Conservation (phyloP, 1,139 yeast species). For the Geotrichum candidum region DNA sequence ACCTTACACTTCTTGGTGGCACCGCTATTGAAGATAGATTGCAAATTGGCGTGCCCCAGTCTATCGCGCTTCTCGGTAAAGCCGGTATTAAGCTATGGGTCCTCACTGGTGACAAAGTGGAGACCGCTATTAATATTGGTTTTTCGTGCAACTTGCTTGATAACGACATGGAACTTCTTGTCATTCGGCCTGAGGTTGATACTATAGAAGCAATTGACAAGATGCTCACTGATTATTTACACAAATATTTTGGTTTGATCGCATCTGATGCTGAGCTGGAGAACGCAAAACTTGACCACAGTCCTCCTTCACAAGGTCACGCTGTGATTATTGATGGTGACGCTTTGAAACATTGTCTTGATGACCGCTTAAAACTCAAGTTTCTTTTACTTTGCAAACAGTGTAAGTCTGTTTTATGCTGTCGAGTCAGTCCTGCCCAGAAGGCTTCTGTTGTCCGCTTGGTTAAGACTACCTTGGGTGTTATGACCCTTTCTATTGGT, state of each 20-base stretch:
- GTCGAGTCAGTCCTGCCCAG: conserved; percentile 96
- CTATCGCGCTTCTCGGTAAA: conserved; percentile 69
- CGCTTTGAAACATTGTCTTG: conserved; percentile 66
- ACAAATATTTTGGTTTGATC: conserved; percentile 52
- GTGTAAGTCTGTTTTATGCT: conserved; percentile 88
- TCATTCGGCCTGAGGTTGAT: conserved; percentile 44
- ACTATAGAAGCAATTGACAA: conserved; percentile 44
- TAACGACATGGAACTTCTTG: conserved; percentile 76
- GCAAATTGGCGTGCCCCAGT: conserved; percentile 91
- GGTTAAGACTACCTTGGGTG: conserved; percentile 76
- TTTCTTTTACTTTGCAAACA: conserved; percentile 83
- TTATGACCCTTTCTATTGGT: conserved; percentile 89
- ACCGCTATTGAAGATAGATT: conserved; percentile 94
- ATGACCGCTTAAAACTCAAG: conserved; percentile 49
- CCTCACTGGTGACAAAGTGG: conserved; percentile 91
- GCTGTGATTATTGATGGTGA: conserved; percentile 93
- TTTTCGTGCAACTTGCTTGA: conserved; percentile 86
- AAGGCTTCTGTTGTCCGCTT: conserved; percentile 89
- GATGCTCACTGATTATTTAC: conserved; percentile 53
- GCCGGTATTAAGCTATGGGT: conserved; percentile 97
- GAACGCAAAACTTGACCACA: conserved; percentile 60
- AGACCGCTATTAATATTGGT: conserved; percentile 94
- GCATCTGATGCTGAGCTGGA: conserved; percentile 57
- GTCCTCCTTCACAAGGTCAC: conserved; percentile 66
- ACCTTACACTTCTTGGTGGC: conserved; percentile 73